Conservation (phyloP, 257 asterid species). For the Marsdenia floribunda region DNA sequence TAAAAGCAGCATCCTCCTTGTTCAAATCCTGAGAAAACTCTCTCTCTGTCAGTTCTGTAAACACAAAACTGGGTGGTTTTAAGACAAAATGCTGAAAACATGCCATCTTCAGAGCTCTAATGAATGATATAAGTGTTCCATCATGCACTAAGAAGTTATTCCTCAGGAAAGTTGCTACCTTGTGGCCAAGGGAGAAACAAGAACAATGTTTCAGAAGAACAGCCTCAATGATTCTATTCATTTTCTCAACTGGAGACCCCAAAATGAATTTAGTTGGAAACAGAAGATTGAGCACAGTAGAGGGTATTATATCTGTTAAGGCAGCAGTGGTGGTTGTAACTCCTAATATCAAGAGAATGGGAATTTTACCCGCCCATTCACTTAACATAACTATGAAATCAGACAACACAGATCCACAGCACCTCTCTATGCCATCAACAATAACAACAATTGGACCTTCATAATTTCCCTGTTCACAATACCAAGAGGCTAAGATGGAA, state of each 20-base stretch:
- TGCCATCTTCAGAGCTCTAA: constrained; percentile 82
- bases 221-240: constrained; percentile 78
- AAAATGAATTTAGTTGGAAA: constrained; percentile 55
- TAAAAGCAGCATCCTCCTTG: constrained; percentile 29
- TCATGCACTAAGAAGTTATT: constrained; percentile 79
- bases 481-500: constrained; percentile 85
- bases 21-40: constrained; percentile 38
- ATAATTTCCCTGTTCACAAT: constrained; percentile 48
- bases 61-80: constrained; percentile 48
- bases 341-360: constrained; percentile 72
- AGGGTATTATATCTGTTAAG: constrained; percentile 51
- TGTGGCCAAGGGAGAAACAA: constrained; percentile 65
- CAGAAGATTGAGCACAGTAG: constrained; percentile 48
- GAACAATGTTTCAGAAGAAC: constrained; percentile 52
- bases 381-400: constrained; percentile 81
- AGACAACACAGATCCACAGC: constrained; percentile 69
- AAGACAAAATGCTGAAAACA: constrained; percentile 52
- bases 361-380: constrained; percentile 84
- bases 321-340: constrained; percentile 78
- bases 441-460: constrained; percentile 70
- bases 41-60: constrained; percentile 34
- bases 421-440: constrained; percentile 79
- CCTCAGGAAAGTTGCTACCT: constrained; percentile 62
- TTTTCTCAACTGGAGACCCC: constrained; percentile 72
- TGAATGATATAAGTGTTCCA: constrained; percentile 80